Evolutionary conservation across 768 basidiomycete species (phyloP).

Genomic region (Phlegmacium glaucopus): DNA sequence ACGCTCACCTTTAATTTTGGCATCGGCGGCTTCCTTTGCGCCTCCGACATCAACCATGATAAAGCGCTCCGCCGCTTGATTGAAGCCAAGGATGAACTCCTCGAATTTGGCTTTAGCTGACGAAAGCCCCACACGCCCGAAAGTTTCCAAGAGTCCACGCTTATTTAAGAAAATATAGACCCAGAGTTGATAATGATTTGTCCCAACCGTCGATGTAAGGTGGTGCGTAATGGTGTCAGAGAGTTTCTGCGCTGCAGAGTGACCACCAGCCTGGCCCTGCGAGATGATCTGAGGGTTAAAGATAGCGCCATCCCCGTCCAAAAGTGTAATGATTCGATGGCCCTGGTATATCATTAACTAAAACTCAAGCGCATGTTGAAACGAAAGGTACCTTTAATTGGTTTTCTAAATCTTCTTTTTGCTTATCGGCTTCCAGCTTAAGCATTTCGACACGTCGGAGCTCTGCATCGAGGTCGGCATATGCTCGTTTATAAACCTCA

Average conservation of each 20-base stretch:
- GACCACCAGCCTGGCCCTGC: constrained; percentile 57
- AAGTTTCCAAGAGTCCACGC: constrained; percentile 51
- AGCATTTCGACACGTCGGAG: constrained; percentile 28
- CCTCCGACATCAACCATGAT: constrained; percentile 67
- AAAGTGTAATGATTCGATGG: constrained; percentile 45
- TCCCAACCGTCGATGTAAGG: constrained; percentile 30
- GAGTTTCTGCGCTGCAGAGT: constrained; percentile 49
- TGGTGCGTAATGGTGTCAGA: constrained; percentile 36
- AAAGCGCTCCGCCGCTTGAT: constrained; percentile 65
- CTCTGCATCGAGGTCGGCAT: constrained; percentile 34
- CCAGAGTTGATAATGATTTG: constrained; percentile 51
- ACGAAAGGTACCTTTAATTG: constrained; percentile 34
- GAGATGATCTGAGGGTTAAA: constrained; percentile 51
- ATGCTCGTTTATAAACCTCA: constrained; percentile 40
- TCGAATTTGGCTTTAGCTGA: constrained; percentile 47
- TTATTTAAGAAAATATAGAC: constrained; percentile 65
- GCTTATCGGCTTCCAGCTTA: constrained; percentile 35
- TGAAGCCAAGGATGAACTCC: constrained; percentile 67
- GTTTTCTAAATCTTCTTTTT: constrained; percentile 35
- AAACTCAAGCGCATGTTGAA: not conserved
- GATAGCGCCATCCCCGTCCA: constrained; percentile 68
- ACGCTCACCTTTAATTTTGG: constrained; percentile 66
- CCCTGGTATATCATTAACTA: constrained; percentile 28
- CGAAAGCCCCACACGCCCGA: constrained; percentile 36
- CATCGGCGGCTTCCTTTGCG: constrained; percentile 72